Evolutionary conservation across 768 basidiomycete genomes (phyloP).

Genomic region (Lactarius sp.): DNA sequence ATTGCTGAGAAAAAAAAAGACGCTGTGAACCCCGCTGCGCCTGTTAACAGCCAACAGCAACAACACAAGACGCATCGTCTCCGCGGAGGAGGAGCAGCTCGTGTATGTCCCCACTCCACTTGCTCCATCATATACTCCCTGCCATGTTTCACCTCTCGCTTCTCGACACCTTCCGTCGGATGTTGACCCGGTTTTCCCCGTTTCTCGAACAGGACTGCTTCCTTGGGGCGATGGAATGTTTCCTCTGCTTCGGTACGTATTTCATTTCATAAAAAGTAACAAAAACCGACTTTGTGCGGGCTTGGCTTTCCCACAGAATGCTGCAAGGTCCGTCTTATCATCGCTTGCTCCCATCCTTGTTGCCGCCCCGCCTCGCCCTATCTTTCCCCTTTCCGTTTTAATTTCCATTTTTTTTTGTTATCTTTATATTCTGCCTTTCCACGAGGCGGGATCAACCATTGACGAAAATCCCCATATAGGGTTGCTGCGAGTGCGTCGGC

Average conservation of each 20-base stretch:
- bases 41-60: slow-evolving; percentile 33
- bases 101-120: not conserved
- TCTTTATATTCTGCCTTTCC: not conserved
- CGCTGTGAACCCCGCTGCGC: slow-evolving; percentile 43
- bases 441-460: not conserved
- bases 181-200: slow-evolving; percentile 1
- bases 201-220: slow-evolving; percentile 53
- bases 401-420: slow-evolving; percentile 2
- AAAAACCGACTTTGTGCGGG: no score
- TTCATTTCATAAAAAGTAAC: not conserved
- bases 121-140: not conserved
- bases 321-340: slow-evolving; percentile 52
- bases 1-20: slow-evolving; percentile 32
- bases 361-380: not conserved
- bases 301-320: slow-evolving; percentile 42
- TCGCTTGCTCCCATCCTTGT: not conserved
- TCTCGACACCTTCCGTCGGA: not conserved
- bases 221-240: slow-evolving; percentile 55
- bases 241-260: slow-evolving; percentile 65
- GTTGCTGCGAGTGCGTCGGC: slow-evolving; percentile 62
- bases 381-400: not conserved
- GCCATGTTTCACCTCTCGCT: not conserved
- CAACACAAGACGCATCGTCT: slow-evolving; percentile 52
- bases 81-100: slow-evolving; percentile 63
- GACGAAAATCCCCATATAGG: slow-evolving; percentile 36